A percentile compares a stretch with the other conserved stretches of the same genome.
phyloP scores from a whole-genome alignment of 2,329 filamentous ascomycete genomes.

The Dactylellina haptotyla region DNA sequence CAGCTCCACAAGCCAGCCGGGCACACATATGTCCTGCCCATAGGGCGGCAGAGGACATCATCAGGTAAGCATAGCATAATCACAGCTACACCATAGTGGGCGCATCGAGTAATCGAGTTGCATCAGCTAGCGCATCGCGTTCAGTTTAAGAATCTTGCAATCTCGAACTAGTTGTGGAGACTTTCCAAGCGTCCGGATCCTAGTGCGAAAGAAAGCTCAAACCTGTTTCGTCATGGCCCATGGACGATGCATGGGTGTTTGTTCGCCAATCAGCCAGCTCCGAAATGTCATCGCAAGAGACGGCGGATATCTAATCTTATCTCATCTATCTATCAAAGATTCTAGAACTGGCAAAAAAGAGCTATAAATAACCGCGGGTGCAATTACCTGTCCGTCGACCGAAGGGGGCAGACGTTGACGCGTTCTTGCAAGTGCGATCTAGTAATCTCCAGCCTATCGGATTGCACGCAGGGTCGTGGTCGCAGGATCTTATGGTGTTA shows the following conservation, averaged over 20 bases:
- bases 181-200: too few species aligned
- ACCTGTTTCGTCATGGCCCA: conserved; percentile 1
- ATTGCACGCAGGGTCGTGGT: too few species aligned
- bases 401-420: conserved; percentile 18
- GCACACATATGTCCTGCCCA: too few species aligned
- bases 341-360: too few species aligned
- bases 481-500: too few species aligned
- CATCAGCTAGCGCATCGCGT: not conserved
- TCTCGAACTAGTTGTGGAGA: too few species aligned
- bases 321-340: not conserved
- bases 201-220: too few species aligned
- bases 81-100: not conserved
- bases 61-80: not conserved
- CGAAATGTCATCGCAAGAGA: conserved; percentile 28
- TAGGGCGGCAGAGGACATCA: too few species aligned
- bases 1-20: not conserved
- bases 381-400: too few species aligned
- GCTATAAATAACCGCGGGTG: too few species aligned
- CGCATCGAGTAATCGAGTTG: not conserved
- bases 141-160: too few species aligned
- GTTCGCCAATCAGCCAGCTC: conserved; percentile 26
- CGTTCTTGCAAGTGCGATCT: conserved; percentile 21
- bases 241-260: not conserved
- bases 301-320: not conserved
- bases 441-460: conserved; percentile 27